Percentiles rank a stretch among this genome's conserved stretches.
phyloP scores from a whole-genome alignment of 306 rosid species.

The Lablab purpureus region DNA sequence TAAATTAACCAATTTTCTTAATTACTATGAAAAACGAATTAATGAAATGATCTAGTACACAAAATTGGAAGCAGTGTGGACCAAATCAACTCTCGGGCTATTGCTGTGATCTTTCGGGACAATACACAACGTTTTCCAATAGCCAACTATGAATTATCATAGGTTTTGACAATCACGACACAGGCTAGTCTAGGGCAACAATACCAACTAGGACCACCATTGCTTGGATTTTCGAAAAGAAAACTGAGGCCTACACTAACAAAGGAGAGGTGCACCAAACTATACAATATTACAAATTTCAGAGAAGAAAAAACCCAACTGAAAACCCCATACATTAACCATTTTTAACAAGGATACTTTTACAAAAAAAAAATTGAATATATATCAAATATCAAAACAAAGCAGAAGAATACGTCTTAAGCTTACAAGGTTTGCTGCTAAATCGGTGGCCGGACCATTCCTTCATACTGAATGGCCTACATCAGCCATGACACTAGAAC shows the following conservation, averaged over 20 bases:
- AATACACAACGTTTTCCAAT: background rate
- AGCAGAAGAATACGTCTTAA: conserved; percentile 42
- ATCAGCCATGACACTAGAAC: conserved; percentile 23
- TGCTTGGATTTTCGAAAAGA: background rate
- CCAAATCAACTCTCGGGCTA: too few species aligned
- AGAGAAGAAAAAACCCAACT: conserved; percentile 11
- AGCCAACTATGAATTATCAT: background rate
- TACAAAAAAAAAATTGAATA: conserved; percentile 22
- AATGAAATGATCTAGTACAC: background rate
- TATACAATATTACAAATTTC: too few species aligned
- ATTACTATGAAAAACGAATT: too few species aligned
- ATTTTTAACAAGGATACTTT: conserved; percentile 18
- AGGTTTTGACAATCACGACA: background rate
- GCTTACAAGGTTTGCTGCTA: conserved; percentile 40
- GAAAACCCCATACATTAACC: conserved; percentile 28
- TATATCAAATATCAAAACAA: conserved; percentile 25
- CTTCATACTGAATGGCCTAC: conserved; percentile 38
- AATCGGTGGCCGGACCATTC: conserved; percentile 16
- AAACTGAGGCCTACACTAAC: too few species aligned
- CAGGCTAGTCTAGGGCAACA: background rate
- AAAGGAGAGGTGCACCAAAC: too few species aligned
- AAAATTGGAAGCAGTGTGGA: background rate
- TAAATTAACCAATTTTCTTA: too few species aligned
- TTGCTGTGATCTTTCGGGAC: background rate
- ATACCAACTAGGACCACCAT: background rate